Evolutionary conservation across 2,329 filamentous ascomycete genomes (phyloP).

Genomic region (Colletotrichum filicis): DNA sequence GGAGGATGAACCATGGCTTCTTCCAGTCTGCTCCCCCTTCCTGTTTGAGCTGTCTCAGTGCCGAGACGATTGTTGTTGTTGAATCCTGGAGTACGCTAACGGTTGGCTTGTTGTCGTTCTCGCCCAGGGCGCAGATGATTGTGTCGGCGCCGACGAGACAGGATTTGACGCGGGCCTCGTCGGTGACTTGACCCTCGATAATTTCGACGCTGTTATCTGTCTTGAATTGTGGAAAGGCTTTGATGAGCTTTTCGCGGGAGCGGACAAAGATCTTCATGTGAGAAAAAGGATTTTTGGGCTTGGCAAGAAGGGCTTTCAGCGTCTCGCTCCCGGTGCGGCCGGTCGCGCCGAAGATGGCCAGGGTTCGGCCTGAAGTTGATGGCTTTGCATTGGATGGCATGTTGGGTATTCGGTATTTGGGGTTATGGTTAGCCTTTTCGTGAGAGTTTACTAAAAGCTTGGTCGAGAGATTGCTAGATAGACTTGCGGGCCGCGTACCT

Average conservation of each 20-base stretch:
- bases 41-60: constrained; percentile 3
- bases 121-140: constrained; percentile 23
- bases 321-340: constrained; percentile 27
- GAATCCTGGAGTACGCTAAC: constrained; percentile 10
- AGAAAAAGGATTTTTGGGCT: not conserved
- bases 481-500: not conserved
- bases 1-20: constrained; percentile 5
- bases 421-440: not conserved
- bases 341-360: constrained; percentile 30
- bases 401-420: not conserved
- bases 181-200: constrained; percentile 26
- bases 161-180: not conserved
- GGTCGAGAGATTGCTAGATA: not conserved
- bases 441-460: not conserved
- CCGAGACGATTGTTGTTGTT: constrained; percentile 3
- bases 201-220: not conserved
- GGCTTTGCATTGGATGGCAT: not conserved
- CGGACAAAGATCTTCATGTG: constrained; percentile 19
- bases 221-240: not conserved
- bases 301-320: constrained; percentile 16
- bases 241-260: constrained; percentile 11
- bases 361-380: not conserved
- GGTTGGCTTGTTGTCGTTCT: constrained; percentile 21
- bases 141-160: constrained; percentile 20
- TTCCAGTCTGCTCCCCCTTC: not conserved